A percentile compares a stretch with the other conserved stretches of the same genome.
phyloP scores from a whole-genome alignment of 2,329 filamentous ascomycete genomes.

The Sclerotinia spermophila region DNA sequence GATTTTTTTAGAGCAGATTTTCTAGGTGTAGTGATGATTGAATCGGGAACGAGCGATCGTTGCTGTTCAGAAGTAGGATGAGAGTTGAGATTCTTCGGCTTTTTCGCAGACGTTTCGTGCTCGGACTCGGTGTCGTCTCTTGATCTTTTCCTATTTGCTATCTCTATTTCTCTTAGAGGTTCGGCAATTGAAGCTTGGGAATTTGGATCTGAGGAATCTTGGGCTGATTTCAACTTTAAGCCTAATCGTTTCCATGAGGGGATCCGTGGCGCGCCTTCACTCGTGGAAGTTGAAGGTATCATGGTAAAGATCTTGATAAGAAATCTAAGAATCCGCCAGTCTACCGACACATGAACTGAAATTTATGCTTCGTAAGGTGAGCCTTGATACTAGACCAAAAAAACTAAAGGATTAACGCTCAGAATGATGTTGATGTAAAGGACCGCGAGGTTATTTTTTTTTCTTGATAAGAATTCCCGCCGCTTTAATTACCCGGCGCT shows the following conservation, averaged over 20 bases:
- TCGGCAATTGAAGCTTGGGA: conserved; percentile 19
- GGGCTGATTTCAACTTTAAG: conserved; percentile 55
- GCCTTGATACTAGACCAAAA: not conserved
- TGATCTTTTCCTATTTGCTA: conserved; percentile 32
- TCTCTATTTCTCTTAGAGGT: conserved; percentile 22
- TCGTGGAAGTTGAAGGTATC: conserved; percentile 26
- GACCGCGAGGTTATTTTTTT: conserved; percentile 17
- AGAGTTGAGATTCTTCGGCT: conserved; percentile 28
- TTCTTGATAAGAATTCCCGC: conserved; percentile 16
- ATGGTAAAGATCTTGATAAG: conserved; percentile 19
- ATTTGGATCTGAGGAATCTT: conserved; percentile 33
- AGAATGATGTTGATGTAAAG: conserved; percentile 13
- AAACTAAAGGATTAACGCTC: not conserved
- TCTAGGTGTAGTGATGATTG: conserved; percentile 28
- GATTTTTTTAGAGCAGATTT: conserved; percentile 46
- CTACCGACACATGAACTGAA: not conserved
- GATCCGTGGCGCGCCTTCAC: conserved; percentile 34
- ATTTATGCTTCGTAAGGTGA: not conserved
- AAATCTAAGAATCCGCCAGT: conserved; percentile 3
- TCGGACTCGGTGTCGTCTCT: conserved; percentile 20
- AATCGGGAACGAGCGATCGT: conserved; percentile 22
- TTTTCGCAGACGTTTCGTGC: conserved; percentile 30
- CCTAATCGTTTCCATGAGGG: conserved; percentile 60
- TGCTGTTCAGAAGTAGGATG: conserved; percentile 6
- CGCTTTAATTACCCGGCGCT: conserved; percentile 12